Conservation (phyloP, 2,329 filamentous ascomycete species). For the Phialophora tarda region DNA sequence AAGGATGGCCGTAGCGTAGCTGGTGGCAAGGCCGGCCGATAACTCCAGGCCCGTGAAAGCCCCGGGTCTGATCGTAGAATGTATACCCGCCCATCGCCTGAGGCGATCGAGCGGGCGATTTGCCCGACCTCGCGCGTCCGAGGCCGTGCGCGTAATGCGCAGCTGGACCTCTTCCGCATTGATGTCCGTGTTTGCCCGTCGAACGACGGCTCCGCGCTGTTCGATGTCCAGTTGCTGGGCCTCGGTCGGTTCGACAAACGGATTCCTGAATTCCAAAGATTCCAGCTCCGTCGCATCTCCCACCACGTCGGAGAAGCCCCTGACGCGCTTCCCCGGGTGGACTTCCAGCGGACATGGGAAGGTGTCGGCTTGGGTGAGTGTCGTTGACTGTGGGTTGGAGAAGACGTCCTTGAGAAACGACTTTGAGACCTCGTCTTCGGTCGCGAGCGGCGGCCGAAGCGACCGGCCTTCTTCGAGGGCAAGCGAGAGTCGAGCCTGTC, state of each 20-base stretch:
- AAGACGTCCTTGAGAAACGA: slow-evolving; percentile 20
- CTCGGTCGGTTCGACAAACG: slow-evolving; percentile 14
- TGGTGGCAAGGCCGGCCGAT: slow-evolving; percentile 14
- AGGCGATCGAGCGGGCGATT: slow-evolving; percentile 13
- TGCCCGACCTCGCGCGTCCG: slow-evolving; percentile 2
- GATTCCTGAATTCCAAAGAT: slow-evolving; percentile 11
- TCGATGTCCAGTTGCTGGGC: slow-evolving; percentile 20
- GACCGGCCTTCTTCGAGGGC: slow-evolving; percentile 21
- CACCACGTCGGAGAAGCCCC: slow-evolving; percentile 4
- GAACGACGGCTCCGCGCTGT: slow-evolving; percentile 6
- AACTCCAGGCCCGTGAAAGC: slow-evolving; percentile 14
- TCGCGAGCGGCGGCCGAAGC: slow-evolving; percentile 14
- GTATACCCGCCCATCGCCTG: neutral
- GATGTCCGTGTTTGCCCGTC: slow-evolving; percentile 15
- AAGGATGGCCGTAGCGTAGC: slow-evolving; percentile 19
- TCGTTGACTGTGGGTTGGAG: slow-evolving; percentile 1
- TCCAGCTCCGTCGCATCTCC: neutral
- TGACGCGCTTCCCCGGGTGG: slow-evolving; percentile 19
- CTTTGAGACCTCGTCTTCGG: slow-evolving; percentile 15
- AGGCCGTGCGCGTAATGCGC: slow-evolving; percentile 14
- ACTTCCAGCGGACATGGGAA: slow-evolving; percentile 17
- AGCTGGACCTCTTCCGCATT: slow-evolving; percentile 16
- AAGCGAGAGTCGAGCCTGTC: slow-evolving; percentile 19
- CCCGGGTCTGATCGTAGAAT: slow-evolving; percentile 13
- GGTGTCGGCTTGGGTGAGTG: slow-evolving; percentile 15